Conservation (phyloP, 495 filamentous ascomycete species). For the Diplogelasinospora grovesii region DNA sequence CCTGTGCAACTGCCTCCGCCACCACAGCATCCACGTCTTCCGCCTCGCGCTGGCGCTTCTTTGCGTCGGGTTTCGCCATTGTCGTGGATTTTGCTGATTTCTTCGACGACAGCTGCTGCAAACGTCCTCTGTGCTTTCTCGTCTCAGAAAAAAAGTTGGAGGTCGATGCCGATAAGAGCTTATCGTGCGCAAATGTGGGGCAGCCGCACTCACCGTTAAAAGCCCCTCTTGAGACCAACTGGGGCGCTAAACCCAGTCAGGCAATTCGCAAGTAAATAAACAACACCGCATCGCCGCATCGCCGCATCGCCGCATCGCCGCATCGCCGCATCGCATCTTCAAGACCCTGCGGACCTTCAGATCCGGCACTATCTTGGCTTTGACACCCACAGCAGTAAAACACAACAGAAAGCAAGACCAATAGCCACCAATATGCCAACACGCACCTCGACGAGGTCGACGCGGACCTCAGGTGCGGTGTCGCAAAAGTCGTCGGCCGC, state of each 20-base stretch:
- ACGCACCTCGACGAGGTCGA: slow-evolving; percentile 46
- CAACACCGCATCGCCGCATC: no score
- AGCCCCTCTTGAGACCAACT: slow-evolving; percentile 7
- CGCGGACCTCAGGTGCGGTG: slow-evolving; percentile 46
- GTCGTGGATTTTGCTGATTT: no score
- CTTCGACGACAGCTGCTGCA: not conserved
- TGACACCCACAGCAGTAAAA: no score
- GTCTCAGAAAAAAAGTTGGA: slow-evolving; percentile 17
- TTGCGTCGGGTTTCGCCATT: slow-evolving; percentile 28
- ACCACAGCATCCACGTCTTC: slow-evolving; percentile 12
- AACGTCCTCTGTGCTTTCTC: no score
- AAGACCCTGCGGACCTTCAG: no score
- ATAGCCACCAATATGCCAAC: no score
- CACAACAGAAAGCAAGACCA: no score
- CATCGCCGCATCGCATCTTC: no score
- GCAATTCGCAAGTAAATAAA: slow-evolving; percentile 19
- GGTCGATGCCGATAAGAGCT: slow-evolving; percentile 17
- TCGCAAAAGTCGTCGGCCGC: slow-evolving; percentile 54
- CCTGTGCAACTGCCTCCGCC: slow-evolving; percentile 7
- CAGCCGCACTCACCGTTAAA: not conserved
- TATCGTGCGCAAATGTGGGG: slow-evolving; percentile 13
- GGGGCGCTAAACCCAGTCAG: slow-evolving; percentile 15
- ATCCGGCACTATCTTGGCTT: no score
- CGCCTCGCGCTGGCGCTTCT: slow-evolving; percentile 29
- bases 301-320: no score